These are phyloP conservation scores for Chlamydomonas eustigma DNA, from an alignment of 139 green algal genomes.

Conservation along the genomic window DNA sequence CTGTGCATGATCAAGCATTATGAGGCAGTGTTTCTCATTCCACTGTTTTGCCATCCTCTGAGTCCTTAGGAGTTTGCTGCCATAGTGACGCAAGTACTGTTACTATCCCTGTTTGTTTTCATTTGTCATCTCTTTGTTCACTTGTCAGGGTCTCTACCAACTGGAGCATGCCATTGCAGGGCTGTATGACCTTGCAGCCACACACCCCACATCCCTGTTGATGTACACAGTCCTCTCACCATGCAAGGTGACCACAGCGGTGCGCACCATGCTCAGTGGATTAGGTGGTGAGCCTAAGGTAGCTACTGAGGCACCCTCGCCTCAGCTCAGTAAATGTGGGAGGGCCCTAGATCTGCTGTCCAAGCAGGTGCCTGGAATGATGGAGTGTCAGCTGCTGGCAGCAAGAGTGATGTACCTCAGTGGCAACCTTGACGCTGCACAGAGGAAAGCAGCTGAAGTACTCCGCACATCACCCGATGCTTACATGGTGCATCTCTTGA, in stretches of 20 bases:
- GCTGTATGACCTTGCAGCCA: constrained; percentile 27
- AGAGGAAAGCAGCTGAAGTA: constrained; percentile 45
- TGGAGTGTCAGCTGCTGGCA: constrained; percentile 47
- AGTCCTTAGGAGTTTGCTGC: too few relatives aligned
- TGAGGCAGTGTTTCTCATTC: too few relatives aligned
- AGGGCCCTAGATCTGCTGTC: constrained; percentile 42
- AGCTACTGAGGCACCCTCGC: constrained; percentile 44
- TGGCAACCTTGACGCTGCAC: constrained; percentile 49
- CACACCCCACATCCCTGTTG: constrained; percentile 25
- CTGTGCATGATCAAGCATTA: too few relatives aligned
- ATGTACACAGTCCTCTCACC: constrained; percentile 45
- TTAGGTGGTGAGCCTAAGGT: constrained; percentile 42
- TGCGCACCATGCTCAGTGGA: constrained; percentile 47
- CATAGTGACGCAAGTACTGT: too few relatives aligned
- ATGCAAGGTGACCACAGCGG: constrained; percentile 41
- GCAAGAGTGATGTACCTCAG: constrained; percentile 54
- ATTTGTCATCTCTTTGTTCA: too few relatives aligned
- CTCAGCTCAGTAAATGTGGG: constrained; percentile 47
- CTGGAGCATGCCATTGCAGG: constrained; percentile 48
- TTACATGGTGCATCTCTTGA: constrained; percentile 52
- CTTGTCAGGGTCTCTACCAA: constrained; percentile 34
- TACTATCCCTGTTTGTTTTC: too few relatives aligned
- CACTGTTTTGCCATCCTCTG: too few relatives aligned
- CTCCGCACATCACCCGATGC: constrained; percentile 44
- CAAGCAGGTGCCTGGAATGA: constrained; percentile 32